Base-by-base conservation (phyloP, 331 rosid species). In the Dryas integrifolia region DNA sequence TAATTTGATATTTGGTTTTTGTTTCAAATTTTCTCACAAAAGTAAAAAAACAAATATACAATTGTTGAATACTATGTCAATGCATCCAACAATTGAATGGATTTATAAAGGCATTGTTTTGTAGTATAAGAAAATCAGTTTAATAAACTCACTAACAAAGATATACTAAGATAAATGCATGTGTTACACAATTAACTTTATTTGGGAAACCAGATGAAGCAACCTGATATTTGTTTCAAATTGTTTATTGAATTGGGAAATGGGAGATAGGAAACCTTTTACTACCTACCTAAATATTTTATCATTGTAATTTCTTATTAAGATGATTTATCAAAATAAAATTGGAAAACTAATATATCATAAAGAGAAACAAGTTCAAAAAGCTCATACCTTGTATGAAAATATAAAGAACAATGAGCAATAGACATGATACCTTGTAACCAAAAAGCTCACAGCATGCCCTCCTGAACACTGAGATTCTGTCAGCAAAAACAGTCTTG, bases 391-490 rank as follows among this genome's bases (percentile, higher is more conserved):
- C 24, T 10, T 46, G 14, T 65, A 46, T 40, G 10, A 16, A 6
- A 51, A 51, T 52, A 16, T 9, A 21, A 39, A 21, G 60, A 15
- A 70, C 16, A 53, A 11, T 53, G 51, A 70, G 72, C 24, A 40
- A 72, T 9, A 63, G 38, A 45, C 64, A 49, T 41, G 5, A 14
- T 80, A 90, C 96, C 98, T 94, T 94, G 87, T 91, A 94, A 77
- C 98, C 98, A 85, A 94, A 94, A 61, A 94, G 92, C 85, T 94
- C 97, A 24, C 98, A 91, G 72, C 98, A 94, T 58, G 96, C 98
- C 80, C 96, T 89, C 74, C 97, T 86, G 85, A 94, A 91, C 72
- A 94, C 96, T 49, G 92, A 89, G 86, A 94, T 94, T 83, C 97
- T 83, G 84, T 94, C 96, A 6, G 96, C 97, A 85, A 94, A 91